Evolutionary conservation across 2,329 filamentous ascomycete species (phyloP), one percentile per base, ranked within the genome.

Genomic region (Penicillium sp.): DNA sequence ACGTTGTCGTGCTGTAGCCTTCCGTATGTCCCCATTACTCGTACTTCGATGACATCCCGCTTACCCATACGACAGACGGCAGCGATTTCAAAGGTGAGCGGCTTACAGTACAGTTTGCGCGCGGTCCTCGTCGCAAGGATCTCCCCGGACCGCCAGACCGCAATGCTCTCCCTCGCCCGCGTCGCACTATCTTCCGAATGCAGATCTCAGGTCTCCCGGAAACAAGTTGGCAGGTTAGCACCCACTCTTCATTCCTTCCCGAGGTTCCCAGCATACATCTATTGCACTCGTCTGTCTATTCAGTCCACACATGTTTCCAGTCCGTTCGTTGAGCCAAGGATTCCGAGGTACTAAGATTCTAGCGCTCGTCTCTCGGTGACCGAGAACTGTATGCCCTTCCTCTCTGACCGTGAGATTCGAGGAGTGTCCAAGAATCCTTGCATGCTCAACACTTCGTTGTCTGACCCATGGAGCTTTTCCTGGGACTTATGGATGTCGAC

Each of bases 191-290:
- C 62, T 90, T 91, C 75, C 88, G 93, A 72, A 97, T 99, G 93
- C 87, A 92, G 74, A 95, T 99, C 69, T 88, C 88, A 79, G 92
- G 91, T 78, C 89, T 99, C 75, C 91, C 92, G 72, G 92, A 97
- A 80, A 99, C 93, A 80, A 96, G 91, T 84, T 99, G 93, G 93
- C 93, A 99, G 93, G 93, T 99, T 87, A 93, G 93, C 88, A 68
- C 60, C 58, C 64, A 64, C 68, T 57, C 44, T 58, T 61, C 61
- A 61, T 63, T 65, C 55, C 50, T 48, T 50, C 56, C 52, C 59
- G 64, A 63, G 66, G 57, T 41, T 47, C 59, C 51, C 46, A 62
- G 58, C 62, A 41, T 46, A 44, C 48, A 49, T 44, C 41, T 43
- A 41, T 46, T 38, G 49, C 53, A 53, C 56, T 51, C 54, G 35